Evolutionary conservation across 805 yeast genomes (phyloP).

Genomic region (Metschnikowia lunata): DNA sequence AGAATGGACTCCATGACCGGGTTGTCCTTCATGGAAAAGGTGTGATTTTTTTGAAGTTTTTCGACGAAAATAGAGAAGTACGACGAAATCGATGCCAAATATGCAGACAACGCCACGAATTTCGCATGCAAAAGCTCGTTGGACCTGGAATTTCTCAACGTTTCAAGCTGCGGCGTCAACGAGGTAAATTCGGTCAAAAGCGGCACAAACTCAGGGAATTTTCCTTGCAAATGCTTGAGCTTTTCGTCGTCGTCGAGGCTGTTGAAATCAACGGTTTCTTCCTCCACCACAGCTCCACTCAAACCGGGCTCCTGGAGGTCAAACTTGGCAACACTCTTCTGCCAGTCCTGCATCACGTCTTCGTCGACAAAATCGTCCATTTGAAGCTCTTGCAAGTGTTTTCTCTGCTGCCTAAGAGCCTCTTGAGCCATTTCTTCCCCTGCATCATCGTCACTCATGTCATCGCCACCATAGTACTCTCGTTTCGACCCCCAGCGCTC

Average conservation of each 20-base stretch:
- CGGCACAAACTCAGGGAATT: constrained; percentile 83
- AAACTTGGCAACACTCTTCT: constrained; percentile 46
- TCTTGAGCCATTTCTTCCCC: constrained; percentile 80
- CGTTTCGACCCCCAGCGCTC: constrained; percentile 44
- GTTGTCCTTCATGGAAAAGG: constrained; percentile 72
- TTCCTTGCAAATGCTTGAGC: constrained; percentile 48
- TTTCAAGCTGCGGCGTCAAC: constrained; percentile 40
- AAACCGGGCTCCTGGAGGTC: constrained; percentile 26
- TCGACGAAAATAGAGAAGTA: constrained; percentile 74
- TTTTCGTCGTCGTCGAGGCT: constrained; percentile 50
- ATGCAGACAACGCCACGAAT: constrained; percentile 67
- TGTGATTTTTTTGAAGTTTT: constrained; percentile 49
- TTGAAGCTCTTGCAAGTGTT: constrained; percentile 63
- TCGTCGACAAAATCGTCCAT: constrained; percentile 64
- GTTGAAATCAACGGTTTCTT: constrained; percentile 15
- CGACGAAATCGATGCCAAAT: constrained; percentile 71
- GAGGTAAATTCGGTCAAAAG: constrained; percentile 55
- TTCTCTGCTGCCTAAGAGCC: constrained; percentile 80
- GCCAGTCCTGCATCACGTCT: constrained; percentile 78
- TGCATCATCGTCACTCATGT: constrained; percentile 67
- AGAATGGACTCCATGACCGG: constrained; percentile 86
- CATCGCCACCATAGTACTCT: constrained; percentile 56
- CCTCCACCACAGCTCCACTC: constrained; percentile 12
- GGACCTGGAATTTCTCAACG: constrained; percentile 23
- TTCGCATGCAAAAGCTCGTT: constrained; percentile 45